These are phyloP conservation scores for Saccharata proteae DNA, from an alignment of 2,329 filamentous ascomycete genomes.

Conservation along the genomic window DNA sequence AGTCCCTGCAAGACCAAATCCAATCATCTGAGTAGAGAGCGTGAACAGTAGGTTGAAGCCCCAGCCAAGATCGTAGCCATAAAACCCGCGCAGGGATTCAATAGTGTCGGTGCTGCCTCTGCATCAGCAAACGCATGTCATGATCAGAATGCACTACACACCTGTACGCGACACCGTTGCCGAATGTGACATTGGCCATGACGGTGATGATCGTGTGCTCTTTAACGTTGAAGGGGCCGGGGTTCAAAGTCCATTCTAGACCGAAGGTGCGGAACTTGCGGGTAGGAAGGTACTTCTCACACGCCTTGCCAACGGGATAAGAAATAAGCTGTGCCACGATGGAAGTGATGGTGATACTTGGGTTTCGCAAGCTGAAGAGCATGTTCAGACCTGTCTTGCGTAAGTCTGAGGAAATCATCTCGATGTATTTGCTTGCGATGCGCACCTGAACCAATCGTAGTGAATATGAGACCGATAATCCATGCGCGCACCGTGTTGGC, in stretches of 20 bases:
- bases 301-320: conserved; percentile 29
- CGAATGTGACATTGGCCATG: conserved; percentile 43
- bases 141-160: no score
- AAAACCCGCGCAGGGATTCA: conserved; percentile 6
- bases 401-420: no score
- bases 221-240: conserved; percentile 50
- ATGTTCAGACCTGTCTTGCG: conserved; percentile 18
- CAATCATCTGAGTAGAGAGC: conserved; percentile 6
- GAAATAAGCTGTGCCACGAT: conserved; percentile 26
- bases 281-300: conserved; percentile 37
- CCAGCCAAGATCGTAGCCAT: conserved; percentile 40
- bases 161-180: conserved; percentile 56
- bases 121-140: no score
- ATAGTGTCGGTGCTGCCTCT: conserved; percentile 7
- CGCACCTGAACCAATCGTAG: conserved; percentile 15
- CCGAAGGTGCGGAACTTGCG: conserved; percentile 14
- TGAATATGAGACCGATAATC: conserved; percentile 18
- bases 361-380: conserved; percentile 19
- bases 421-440: no score
- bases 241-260: conserved; percentile 26
- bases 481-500: conserved; percentile 13
- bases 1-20: conserved; percentile 16
- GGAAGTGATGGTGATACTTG: conserved; percentile 9
- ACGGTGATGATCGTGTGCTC: conserved; percentile 50
- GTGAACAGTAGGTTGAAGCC: conserved; percentile 15